Base-by-base conservation (phyloP, 805 yeast species). In the Candida silvatica region DNA sequence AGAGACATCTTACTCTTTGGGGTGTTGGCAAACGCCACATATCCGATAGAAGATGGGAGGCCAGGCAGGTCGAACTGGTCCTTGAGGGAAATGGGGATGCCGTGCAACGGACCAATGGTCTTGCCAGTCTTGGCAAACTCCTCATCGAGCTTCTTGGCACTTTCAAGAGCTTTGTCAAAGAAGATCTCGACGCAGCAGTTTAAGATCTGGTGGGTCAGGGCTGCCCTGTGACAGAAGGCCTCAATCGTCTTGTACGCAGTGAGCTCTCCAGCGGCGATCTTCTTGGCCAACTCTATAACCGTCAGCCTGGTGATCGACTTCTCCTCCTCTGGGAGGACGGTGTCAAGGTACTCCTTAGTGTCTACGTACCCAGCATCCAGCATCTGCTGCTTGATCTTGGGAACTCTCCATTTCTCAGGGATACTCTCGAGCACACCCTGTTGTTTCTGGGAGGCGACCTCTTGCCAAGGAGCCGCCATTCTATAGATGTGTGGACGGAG, bases 171-270 rank as follows among this genome's bases (percentile, higher is more conserved):
- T 42, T 77, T 82, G 29, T 72, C 67, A 44, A 79, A 68, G 56
- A 81, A 63, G 37, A 82, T 64, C 22, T 69, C 68, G 54, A 60
- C 48, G 12, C 71, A 73, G 43, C 67, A 62, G 43, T 69, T 67
- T 36, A 79, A 72, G 47, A 74, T 66, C 44, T 74, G 76, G 40
- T 83, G 86, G 3, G 78, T 74, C 36, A 73, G 62, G 14, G 76
- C 65, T 3, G 87, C 79, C 37, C 76, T 62, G 46, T 77, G 80
- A 27, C 78, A 80, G 47, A 67, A 80, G 0, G 85, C 85, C 45
- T 61, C 69, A 42, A 72, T 64, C 14, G 77, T 74, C 25, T 67
- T 65, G 4, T 64, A 67, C 0, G 72, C 15, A 58, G 44, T 1
- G 63, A 42, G 34, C 55, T 47, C 1, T 66, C 66, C 11, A 57